Base-by-base conservation (phyloP, 2,329 filamentous ascomycete species). In the Sporothrix pseudoabietina region DNA sequence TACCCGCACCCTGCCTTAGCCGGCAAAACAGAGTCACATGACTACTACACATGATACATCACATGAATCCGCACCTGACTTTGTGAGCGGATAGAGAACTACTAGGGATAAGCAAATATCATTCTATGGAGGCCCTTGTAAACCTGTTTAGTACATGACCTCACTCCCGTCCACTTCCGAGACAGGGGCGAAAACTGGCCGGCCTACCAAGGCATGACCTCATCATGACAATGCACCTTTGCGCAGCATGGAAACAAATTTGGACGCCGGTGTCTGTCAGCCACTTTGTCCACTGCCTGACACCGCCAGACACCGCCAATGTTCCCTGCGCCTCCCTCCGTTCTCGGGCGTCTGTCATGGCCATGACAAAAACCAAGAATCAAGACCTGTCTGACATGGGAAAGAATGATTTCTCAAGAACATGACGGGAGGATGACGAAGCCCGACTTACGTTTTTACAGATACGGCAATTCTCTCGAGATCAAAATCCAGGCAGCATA, bases 171-270 rank as follows among this genome's bases (percentile, higher is more conserved):
- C 49, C 22, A 30, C 4, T 70, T 70, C 68, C 68, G 68, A 70
- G 47, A 69, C 47, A 70, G n/a, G 47, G 35, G 52, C 68, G 52
- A 57, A 12, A 70, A 57, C 49, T 55, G 66, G n/a, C 49, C 49
- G 66, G 66, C 49, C n/a, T 10, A 22, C n/a, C 35, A 30, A 49
- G 44, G n/a, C 49, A 70, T 70, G 68, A 70, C 68, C 68, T 70
- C 68, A 70, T 70, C 68, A 41, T 70, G 49, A 57, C 68, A 57
- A 39, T 41, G 19, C 32, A 55, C 9, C 9, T 16, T 3, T 26
- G 35, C 44, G 44, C 44, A 49, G 14, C 44, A n/a, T 35, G 26
- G 44, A 52, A 22, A 69, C 44, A 54, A 44, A 47, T 16, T n/a
- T 44, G 39, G 39, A 8, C 35, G 35, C 35, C 35, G 35, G 26